Percentiles rank a stretch among this genome's conserved stretches.
phyloP scores from a whole-genome alignment of 2,329 filamentous ascomycete species.

The Tolypocladium pustulatum region DNA sequence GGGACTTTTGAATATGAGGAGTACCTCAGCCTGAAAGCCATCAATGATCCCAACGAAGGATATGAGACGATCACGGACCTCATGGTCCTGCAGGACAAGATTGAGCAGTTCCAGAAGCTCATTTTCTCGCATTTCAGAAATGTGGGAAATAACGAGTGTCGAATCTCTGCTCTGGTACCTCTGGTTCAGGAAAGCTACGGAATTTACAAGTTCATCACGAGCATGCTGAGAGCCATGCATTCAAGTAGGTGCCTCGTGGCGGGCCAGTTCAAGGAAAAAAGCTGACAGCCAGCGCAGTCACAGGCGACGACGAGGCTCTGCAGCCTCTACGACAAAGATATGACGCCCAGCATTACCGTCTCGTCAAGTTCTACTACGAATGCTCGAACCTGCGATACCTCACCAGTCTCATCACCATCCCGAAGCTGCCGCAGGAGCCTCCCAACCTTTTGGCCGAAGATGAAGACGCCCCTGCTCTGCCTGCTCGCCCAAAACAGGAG shows the following conservation, averaged over 20 bases:
- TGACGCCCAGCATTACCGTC: constrained; percentile 89
- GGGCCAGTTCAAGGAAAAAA: background rate
- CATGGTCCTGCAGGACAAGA: constrained; percentile 95
- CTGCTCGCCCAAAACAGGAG: constrained; percentile 67
- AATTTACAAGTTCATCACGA: constrained; percentile 99
- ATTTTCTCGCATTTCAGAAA: constrained; percentile 95
- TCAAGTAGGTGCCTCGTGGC: constrained; percentile 52
- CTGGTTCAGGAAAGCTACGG: constrained; percentile 97
- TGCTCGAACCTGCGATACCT: constrained; percentile 96
- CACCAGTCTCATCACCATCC: constrained; percentile 90
- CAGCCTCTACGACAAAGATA: constrained; percentile 82
- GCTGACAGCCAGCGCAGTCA: constrained; percentile 41
- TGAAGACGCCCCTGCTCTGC: constrained; percentile 72
- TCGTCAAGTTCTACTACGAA: constrained; percentile 98
- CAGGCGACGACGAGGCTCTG: constrained; percentile 86
- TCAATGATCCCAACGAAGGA: constrained; percentile 97
- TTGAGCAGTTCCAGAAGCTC: constrained; percentile 95
- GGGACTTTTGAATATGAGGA: constrained; percentile 98
- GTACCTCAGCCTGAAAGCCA: constrained; percentile 94
- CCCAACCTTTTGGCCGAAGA: constrained; percentile 83
- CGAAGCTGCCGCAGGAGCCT: constrained; percentile 88
- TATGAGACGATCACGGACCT: constrained; percentile 94
- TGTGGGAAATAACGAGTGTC: constrained; percentile 89
- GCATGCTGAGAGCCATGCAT: constrained; percentile 98
- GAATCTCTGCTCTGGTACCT: constrained; percentile 86